These are phyloP conservation scores for Xerocomus amazonicus DNA, from an alignment of 1,284 basidiomycete species.

Conservation along the genomic window DNA sequence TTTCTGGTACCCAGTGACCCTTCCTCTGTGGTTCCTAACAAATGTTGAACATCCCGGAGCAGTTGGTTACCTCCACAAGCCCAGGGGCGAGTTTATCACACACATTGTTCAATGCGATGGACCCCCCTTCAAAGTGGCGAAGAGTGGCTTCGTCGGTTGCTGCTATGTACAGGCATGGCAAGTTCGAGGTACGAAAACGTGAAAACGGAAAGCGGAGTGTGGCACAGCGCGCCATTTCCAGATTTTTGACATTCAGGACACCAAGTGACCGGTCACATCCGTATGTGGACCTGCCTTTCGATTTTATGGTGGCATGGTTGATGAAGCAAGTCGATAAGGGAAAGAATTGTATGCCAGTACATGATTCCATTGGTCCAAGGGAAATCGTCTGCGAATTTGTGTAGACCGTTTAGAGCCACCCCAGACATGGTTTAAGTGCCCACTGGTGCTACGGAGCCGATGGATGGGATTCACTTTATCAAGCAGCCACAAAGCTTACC, in stretches of 20 bases:
- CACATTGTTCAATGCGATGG: conserved; percentile 64
- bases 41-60: conserved; percentile 58
- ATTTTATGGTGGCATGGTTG: conserved; percentile 1
- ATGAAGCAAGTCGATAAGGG: conserved; percentile 32
- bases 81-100: conserved; percentile 60
- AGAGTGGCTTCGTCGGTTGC: conserved; percentile 37
- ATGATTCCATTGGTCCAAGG: conserved; percentile 59
- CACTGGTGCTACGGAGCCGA: too few relatives aligned
- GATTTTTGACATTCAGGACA: conserved; percentile 45
- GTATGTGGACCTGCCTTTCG: conserved; percentile 26
- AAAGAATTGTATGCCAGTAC: conserved; percentile 51
- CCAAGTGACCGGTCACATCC: conserved; percentile 34
- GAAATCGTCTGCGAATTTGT: conserved; percentile 62
- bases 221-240: conserved; percentile 52
- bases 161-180: conserved; percentile 55
- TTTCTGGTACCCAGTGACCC: conserved; percentile 45
- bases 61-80: conserved; percentile 67
- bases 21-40: conserved; percentile 69
- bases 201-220: conserved; percentile 52
- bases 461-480: too few relatives aligned
- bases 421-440: conserved; percentile 61
- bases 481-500: too few relatives aligned
- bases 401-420: conserved; percentile 54
- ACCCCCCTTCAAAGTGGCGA: conserved; percentile 43
- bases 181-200: conserved; percentile 41